Conservation (phyloP, 495 filamentous ascomycete species). For the Penicillium parvum region DNA sequence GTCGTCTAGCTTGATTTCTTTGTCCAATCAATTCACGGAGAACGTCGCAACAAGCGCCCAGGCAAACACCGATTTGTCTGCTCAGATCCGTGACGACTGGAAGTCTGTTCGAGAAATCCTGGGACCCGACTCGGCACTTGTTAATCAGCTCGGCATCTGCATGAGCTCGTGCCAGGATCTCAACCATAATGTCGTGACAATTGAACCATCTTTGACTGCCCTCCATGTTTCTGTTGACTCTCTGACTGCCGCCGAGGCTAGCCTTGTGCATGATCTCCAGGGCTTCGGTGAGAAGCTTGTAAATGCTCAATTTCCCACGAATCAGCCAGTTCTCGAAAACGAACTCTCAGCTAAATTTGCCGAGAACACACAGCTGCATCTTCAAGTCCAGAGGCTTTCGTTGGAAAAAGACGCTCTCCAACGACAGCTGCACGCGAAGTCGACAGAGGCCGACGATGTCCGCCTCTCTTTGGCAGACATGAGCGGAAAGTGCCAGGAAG, state of each 20-base stretch:
- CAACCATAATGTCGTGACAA: slow-evolving; percentile 11
- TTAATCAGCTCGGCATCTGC: slow-evolving; percentile 20
- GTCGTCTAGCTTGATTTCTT: slow-evolving; percentile 14
- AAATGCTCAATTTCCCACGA: slow-evolving; percentile 17
- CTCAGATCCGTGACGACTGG: slow-evolving; percentile 20
- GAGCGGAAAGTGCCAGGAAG: slow-evolving; percentile 6
- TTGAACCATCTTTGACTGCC: slow-evolving; percentile 17
- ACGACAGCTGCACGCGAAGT: slow-evolving; percentile 12
- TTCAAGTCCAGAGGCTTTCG: slow-evolving; percentile 17
- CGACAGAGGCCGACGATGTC: slow-evolving; percentile 13
- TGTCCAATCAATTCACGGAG: slow-evolving; percentile 14
- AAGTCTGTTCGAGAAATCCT: slow-evolving; percentile 14
- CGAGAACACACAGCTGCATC: slow-evolving; percentile 26
- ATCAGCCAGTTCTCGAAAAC: slow-evolving; percentile 7
- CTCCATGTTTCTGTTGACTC: slow-evolving; percentile 16
- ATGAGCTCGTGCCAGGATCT: slow-evolving; percentile 11
- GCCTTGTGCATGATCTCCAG: slow-evolving; percentile 19
- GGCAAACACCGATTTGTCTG: slow-evolving; percentile 9
- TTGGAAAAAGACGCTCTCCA: slow-evolving; percentile 12
- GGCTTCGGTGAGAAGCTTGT: slow-evolving; percentile 17
- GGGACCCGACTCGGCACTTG: slow-evolving; percentile 19
- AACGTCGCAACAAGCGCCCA: slow-evolving; percentile 12
- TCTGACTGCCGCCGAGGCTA: slow-evolving; percentile 11
- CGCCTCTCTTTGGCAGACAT: slow-evolving; percentile 18
- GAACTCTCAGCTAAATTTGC: slow-evolving; percentile 12